Base-by-base conservation (phyloP, 495 filamentous ascomycete genomes). In the Corynascus novoguineensis region DNA sequence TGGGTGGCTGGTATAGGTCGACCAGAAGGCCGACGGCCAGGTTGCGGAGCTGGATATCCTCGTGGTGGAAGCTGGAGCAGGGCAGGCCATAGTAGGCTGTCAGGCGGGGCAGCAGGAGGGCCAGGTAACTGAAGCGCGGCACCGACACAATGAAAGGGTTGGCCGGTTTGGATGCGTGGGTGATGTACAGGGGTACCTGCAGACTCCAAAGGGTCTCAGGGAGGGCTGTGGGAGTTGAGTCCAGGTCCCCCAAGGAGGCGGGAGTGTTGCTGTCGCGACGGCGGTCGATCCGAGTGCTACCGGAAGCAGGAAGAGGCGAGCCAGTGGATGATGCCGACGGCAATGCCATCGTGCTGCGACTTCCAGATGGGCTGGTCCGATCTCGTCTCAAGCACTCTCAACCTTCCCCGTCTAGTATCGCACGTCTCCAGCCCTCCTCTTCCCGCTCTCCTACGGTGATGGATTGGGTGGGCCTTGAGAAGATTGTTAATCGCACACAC, bases 21-120 rank as follows among this genome's bases (percentile, higher is more conserved):
- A 87, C 89, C 27, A 97, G 80, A 21, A 99, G 78, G 9, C 95
- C 93, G 29, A 92, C 72, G 2, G 92, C 87, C 55, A 95, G 87
- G 70, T 96, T 83, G 64, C 81, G 81, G 35, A 81, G 65, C 22
- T 72, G 66, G 52, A 81, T 70, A 75, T 87, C 90, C 86, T 83
- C 95, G 86, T 75, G 92, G 69, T 63, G 91, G 85, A 69, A 98
- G 64, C 92, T 95, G 21, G 95, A 80, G 57, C 78, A 87, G 2
- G 83, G 72, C 0, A 75, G 67, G 38, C 67, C 67, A 73, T 92
- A 97, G 78, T 93, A 97, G 51, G 81, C 75, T 50, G 83, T 80
- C 41, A 97, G 77, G 45, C 81, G 83, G n/a, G 86, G 86, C 15
- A 96, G 80, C 40, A 97, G 80, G 42, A 95, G 72, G 17, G 85